Evolutionary conservation across 495 filamentous ascomycete species (phyloP), one percentile per base, ranked within the genome.

Genomic region (Penicillium atrosanguineum): DNA sequence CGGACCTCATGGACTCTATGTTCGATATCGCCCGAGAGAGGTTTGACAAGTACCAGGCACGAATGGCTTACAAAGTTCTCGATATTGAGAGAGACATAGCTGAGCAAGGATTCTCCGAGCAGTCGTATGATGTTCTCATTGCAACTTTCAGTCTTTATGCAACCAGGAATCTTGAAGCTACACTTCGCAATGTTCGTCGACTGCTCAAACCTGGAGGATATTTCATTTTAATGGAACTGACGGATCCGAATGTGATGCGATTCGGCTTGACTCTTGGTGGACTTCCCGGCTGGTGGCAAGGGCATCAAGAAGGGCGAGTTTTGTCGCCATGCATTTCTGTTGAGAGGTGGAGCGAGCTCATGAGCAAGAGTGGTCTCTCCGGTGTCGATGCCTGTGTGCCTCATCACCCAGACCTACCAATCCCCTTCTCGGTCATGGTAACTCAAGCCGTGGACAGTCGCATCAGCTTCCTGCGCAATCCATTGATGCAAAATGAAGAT

Each of bases 161-260:
- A 0, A 63, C 69, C 0, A 48, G 48, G 8, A 61, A 55, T 7
- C 39, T 70, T 0, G 62, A 71, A 8, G 31, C 36, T 0, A 71
- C 68, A 0, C 42, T 69, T 0, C 28, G 40, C 9, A 65, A 65
- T 20, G 54, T 65, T 25, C 64, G 67, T 11, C 56, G 56, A 7
- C 60, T 86, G 0, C 48, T 86, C 12, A 80, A 77, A 46, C 81
- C 83, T 7, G 82, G 80, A 19, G 83, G 83, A 3, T 74, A 73
- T 47, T 53, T 85, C 1, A 16, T 83, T 0, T 18, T 83, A 4
- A 40, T 73, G 0, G 82, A 85, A 48, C 19, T 79, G 4, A 78
- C 74, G 0, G 55, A 71, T 36, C 59, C 69, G 7, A 66, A 60
- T 4, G 56, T 55, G 6, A 52, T 71, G 34, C 55, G 55, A 7